Conservation (phyloP, 192 early-diverging fungal genomes). For the Linnemannia schmuckeri region DNA sequence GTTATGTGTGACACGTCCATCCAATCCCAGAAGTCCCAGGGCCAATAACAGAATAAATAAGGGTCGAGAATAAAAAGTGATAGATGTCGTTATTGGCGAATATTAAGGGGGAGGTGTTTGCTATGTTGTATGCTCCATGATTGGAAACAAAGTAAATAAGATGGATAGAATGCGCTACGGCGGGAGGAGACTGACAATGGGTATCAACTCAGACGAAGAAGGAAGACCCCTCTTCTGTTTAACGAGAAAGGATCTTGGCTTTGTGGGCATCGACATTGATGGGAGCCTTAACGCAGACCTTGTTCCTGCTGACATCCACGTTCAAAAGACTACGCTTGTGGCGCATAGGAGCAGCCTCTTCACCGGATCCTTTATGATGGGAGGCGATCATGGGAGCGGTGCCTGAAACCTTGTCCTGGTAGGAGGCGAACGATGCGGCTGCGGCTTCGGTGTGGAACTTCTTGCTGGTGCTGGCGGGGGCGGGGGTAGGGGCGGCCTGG, state of each 20-base stretch:
- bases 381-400: neutral
- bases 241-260: neutral
- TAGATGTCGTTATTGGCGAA: too few relatives aligned
- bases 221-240: neutral
- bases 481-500: neutral
- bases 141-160: too few relatives aligned
- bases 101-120: too few relatives aligned
- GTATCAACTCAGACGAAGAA: neutral
- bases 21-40: neutral
- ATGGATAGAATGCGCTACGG: too few relatives aligned
- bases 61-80: too few relatives aligned
- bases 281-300: slow-evolving; percentile 8
- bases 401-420: neutral
- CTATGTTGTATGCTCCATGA: too few relatives aligned
- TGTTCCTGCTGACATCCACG: neutral
- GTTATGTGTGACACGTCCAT: neutral
- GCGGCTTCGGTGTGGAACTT: neutral
- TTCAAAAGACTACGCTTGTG: slow-evolving; percentile 3
- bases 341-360: neutral
- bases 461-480: too few relatives aligned
- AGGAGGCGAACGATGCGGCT: neutral
- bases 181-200: too few relatives aligned
- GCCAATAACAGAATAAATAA: too few relatives aligned
- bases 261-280: neutral
- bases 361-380: neutral